Percentiles rank a stretch among this genome's conserved stretches.
phyloP scores from a whole-genome alignment of 225 moss, liverwort and hornwort species.

The Marchantia polymorpha region DNA sequence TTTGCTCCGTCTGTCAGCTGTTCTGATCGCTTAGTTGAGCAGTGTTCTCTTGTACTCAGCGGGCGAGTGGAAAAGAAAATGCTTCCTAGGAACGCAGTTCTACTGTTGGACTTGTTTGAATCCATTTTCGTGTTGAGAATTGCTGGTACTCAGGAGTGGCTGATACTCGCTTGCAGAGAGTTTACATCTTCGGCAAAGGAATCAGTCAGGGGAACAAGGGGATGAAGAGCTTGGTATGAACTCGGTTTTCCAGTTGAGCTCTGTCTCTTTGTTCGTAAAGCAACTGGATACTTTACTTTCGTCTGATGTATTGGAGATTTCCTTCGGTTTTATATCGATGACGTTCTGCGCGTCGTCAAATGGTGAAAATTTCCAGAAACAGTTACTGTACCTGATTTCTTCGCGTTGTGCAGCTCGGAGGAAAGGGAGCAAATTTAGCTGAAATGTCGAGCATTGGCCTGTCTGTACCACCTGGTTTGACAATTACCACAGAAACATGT shows the following conservation, averaged over 20 bases:
- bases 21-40: neutral
- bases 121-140: neutral
- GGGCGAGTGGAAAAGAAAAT: neutral
- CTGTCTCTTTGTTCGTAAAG: too few species aligned
- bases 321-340: neutral
- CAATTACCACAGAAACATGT: slow-evolving; percentile 92
- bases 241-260: neutral
- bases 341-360: too few species aligned
- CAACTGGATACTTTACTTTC: too few species aligned
- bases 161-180: slow-evolving; percentile 51
- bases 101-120: neutral
- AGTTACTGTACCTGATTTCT: slow-evolving; percentile 3
- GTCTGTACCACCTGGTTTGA: slow-evolving; percentile 89
- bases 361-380: too few species aligned
- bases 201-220: slow-evolving; percentile 79
- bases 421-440: slow-evolving; percentile 89
- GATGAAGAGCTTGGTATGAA: slow-evolving; percentile 77
- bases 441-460: slow-evolving; percentile 95
- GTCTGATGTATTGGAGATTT: too few species aligned
- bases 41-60: neutral
- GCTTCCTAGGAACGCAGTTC: neutral
- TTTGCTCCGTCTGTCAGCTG: neutral
- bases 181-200: slow-evolving; percentile 85
- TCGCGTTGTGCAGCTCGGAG: slow-evolving; percentile 65
- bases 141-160: neutral